A percentile compares a stretch with the other conserved stretches of the same genome.
Evolutionary conservation across 441 rosid species (phyloP).

Genomic region (Brassica hybrid): DNA sequence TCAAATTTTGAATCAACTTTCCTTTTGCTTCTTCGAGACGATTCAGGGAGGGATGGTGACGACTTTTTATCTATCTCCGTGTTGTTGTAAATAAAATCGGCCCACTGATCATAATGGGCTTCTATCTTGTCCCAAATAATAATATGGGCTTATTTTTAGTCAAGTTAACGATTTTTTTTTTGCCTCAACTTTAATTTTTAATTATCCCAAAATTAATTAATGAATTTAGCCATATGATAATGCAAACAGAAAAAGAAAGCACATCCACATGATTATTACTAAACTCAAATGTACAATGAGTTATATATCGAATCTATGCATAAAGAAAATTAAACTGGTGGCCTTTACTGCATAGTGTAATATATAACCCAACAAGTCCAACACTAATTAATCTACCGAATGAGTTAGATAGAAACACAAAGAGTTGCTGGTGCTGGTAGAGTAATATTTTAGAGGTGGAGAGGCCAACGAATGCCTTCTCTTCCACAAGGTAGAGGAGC

Average conservation of each 20-base stretch:
- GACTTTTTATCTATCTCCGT: background rate
- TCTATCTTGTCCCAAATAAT: background rate
- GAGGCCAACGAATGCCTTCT: constrained; percentile 74
- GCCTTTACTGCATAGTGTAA: background rate
- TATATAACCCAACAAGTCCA: constrained; percentile 9
- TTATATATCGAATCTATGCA: background rate
- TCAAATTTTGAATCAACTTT: constrained; percentile 39
- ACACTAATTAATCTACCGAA: constrained; percentile 23
- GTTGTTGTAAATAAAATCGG: background rate
- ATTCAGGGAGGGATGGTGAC: background rate
- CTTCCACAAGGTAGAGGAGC: constrained; percentile 86
- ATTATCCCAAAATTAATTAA: too few relatives aligned
- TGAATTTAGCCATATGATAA: background rate
- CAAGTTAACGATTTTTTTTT: background rate
- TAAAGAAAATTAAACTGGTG: constrained; percentile 1
- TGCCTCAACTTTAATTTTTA: background rate
- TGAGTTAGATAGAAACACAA: constrained; percentile 19
- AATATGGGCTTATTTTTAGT: background rate
- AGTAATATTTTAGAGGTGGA: constrained; percentile 41
- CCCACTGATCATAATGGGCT: constrained; percentile 21
- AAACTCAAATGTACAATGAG: background rate
- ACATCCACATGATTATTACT: background rate
- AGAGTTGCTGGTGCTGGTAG: background rate
- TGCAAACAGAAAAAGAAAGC: background rate
- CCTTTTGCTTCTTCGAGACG: constrained; percentile 38